Evolutionary conservation across 441 rosid species (phyloP), one percentile per base, ranked within the genome.

Genomic region (Pelargonium cotyledonis): DNA sequence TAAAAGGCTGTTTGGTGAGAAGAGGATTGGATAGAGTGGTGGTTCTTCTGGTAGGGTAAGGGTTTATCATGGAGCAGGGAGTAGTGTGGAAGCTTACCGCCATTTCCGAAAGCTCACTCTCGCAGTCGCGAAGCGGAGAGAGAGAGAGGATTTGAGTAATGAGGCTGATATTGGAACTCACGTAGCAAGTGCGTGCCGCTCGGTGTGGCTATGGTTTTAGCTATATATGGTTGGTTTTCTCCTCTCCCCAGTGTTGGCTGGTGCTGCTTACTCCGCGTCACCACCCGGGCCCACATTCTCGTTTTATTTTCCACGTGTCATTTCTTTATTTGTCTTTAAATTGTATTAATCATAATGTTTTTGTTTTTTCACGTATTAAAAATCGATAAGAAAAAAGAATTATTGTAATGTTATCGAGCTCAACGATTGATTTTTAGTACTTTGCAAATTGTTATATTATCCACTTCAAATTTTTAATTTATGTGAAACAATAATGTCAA

Each of bases 1-100:
- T 85, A 40, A 77, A 83, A 55, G 75, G 71, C 5, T 73, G 91
- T 69, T 75, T 85, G 11, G 80, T 57, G 2, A 65, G 80, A 1
- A 73, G 76, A 60, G 78, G 9, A 63, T 29, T 29, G 66, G 66
- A 63, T 18, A 12, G 3, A 43, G 35, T 29, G 66, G 9, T 11
- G 18, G 66, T 29, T 4, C 18, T 63, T 29, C 66, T 26, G 66
- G 18, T 63, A 63, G 66, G 66, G 44, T 35, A 31, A 63, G 44
- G 66, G 66, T 63, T 63, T 12, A 63, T 15, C 9, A 63, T 35
- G 46, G 66, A 26, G 66, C 66, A 63, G 66, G 66, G 44, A 63
- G 66, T 11, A 12, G 9, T 14, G 44, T 26, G 66, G 66, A 63
- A 63, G 66, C 43, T 63, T 15, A 29, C 14, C 43, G 66, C 66